Percentiles rank a stretch among this genome's conserved stretches.
Evolutionary conservation across 345 rosid genomes (phyloP).

Genomic region (Ailanthus altissimus): DNA sequence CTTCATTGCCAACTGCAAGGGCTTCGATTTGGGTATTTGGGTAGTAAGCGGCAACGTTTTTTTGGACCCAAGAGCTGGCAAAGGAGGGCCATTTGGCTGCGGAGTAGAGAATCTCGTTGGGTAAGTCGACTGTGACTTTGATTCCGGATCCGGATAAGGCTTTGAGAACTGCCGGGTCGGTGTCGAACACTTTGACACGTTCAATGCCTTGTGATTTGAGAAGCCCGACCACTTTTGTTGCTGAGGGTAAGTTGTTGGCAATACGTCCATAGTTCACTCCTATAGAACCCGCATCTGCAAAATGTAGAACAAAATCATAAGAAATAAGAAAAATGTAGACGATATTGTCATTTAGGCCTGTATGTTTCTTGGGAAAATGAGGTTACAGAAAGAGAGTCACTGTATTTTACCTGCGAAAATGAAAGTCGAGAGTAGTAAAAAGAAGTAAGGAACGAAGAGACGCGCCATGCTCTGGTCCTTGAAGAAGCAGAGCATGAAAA

Average conservation of each 20-base stretch:
- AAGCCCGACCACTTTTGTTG: constrained; percentile 65
- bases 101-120: constrained; percentile 65
- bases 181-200: constrained; percentile 75
- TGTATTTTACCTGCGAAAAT: constrained; percentile 33
- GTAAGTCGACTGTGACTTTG: constrained; percentile 84
- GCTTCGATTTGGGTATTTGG: constrained; percentile 82
- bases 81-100: constrained; percentile 59
- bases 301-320: neutral
- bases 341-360: neutral
- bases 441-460: neutral
- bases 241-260: constrained; percentile 80
- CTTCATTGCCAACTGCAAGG: constrained; percentile 94
- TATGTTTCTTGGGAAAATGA: constrained; percentile 9
- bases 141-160: constrained; percentile 76
- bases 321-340: neutral
- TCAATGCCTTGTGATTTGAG: constrained; percentile 70
- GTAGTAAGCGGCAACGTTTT: constrained; percentile 66
- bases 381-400: neutral
- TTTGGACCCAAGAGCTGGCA: constrained; percentile 69
- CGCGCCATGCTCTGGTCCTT: constrained; percentile 32
- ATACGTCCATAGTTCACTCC: constrained; percentile 95
- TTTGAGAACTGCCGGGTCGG: constrained; percentile 78
- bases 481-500: neutral
- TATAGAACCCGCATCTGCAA: constrained; percentile 69
- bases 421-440: constrained; percentile 19